Conservation (phyloP, 2,329 filamentous ascomycete genomes). For the Colletotrichum sp. region DNA sequence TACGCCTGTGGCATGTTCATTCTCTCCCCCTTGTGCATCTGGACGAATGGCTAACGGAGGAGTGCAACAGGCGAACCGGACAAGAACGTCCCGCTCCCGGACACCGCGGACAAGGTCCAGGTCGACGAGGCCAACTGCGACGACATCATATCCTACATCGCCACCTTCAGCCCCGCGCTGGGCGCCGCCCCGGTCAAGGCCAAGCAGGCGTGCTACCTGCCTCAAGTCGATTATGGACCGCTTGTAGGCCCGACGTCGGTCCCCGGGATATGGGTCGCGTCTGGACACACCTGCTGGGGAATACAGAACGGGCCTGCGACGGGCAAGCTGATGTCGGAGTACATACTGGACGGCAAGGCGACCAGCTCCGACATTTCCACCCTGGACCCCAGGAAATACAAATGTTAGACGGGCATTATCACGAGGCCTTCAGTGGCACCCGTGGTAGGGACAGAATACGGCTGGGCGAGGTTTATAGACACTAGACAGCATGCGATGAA, state of each 20-base stretch:
- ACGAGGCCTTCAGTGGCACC: fast-evolving
- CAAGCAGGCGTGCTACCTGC: conserved; percentile 92
- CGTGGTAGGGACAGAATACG: neutral
- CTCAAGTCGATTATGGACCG: conserved; percentile 75
- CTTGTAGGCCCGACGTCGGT: conserved; percentile 78
- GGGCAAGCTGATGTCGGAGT: conserved; percentile 80
- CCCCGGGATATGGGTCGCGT: conserved; percentile 78
- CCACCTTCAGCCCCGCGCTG: conserved; percentile 68
- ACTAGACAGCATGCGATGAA: neutral
- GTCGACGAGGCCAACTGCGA: conserved; percentile 80
- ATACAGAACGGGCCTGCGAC: conserved; percentile 96
- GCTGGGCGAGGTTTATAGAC: neutral
- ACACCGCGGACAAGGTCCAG: conserved; percentile 75
- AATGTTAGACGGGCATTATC: conserved; percentile 40
- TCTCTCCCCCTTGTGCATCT: neutral
- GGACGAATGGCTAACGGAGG: neutral
- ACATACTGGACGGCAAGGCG: conserved; percentile 74
- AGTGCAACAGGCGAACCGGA: conserved; percentile 72
- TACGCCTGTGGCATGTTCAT: conserved; percentile 79
- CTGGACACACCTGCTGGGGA: conserved; percentile 97
- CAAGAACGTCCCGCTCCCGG: conserved; percentile 73
- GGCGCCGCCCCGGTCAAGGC: conserved; percentile 71
- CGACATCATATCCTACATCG: conserved; percentile 82
- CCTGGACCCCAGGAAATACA: conserved; percentile 71
- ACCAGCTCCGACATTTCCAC: conserved; percentile 70